Evolutionary conservation across 2,329 filamentous ascomycete genomes (phyloP).

Genomic region (Clarireedia sp.): DNA sequence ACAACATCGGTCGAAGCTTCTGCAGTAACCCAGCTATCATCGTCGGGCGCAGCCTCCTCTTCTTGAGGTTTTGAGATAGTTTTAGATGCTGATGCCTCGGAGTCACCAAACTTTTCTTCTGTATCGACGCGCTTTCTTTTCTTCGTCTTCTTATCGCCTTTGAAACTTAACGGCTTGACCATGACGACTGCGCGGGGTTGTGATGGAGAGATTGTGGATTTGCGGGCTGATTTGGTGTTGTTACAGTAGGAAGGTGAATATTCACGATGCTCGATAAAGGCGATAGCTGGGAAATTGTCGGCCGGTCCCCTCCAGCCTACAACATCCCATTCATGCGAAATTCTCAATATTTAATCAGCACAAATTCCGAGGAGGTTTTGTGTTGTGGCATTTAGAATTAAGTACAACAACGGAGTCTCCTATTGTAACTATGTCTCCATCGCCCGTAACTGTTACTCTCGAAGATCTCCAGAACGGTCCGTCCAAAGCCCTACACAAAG

Average conservation of each 20-base stretch:
- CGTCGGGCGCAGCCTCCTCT: conserved; percentile 36
- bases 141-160: conserved; percentile 92
- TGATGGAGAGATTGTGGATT: background rate
- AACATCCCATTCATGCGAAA: too few species aligned
- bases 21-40: conserved; percentile 89
- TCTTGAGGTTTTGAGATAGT: conserved; percentile 16
- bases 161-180: conserved; percentile 89
- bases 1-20: conserved; percentile 65
- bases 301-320: background rate
- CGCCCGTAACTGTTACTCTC: conserved; percentile 46
- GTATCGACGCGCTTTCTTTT: conserved; percentile 72
- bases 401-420: too few species aligned
- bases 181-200: conserved; percentile 38
- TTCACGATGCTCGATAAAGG: too few species aligned
- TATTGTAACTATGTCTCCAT: conserved; percentile 18
- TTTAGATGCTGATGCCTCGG: conserved; percentile 18
- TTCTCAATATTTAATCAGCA: too few species aligned
- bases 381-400: too few species aligned
- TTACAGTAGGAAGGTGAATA: too few species aligned
- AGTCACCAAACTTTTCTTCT: conserved; percentile 32
- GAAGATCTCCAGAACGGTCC: conserved; percentile 51
- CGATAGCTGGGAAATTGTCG: background rate
- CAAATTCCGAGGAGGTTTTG: too few species aligned
- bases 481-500: background rate
- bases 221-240: too few species aligned